Base-by-base conservation (phyloP, 2,329 filamentous ascomycete species). In the Plectosphaerella plurivora region DNA sequence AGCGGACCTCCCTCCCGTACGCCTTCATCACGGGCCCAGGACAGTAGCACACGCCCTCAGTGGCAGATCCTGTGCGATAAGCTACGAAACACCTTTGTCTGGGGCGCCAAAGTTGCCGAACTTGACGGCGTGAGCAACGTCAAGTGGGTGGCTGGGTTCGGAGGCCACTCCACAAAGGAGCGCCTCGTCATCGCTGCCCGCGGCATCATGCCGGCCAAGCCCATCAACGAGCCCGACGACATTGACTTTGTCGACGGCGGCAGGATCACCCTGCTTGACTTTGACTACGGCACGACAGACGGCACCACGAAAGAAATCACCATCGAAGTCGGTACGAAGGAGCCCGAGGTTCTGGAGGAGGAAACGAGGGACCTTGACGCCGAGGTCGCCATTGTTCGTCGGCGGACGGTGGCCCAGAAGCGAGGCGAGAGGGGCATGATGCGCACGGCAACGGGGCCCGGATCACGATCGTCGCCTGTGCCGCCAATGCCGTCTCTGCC, bases 221-320 rank as follows among this genome's bases (percentile, higher is more conserved):
- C 75, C 8, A 71, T 81, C 42, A 77, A 82, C 3, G 86, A 89
- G 52, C 85, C 90, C 57, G 88, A 91, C 58, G 84, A 83, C 46
- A 79, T 87, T 49, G 82, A 88, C 61, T 89, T 89, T 57, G 79
- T 89, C n/a, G 89, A 93, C 61, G 88, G 89, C 7, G 89, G 89
- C 14, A 80, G 89, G 55, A 73, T 94, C 44, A 79, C 82, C 10
- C 71, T 93, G 9, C 73, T 92, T 45, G 89, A 93, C 65, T 93
- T 93, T 65, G 81, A 86, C 57, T 88, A 88, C 59, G 72, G 77
- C 1, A 60, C 77, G 1, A 68, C 63, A 5, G 73, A 88, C 63
- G 87, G 86, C 4, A 66, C 69, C 44, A 74, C 76, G 52, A 70
- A 68, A 1, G 80, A 87, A 54, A 68, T 89, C 42, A 84, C 78